Evolutionary conservation across 352 stramenopile species (phyloP).

Genomic region (Phytopythium kandeliae): DNA sequence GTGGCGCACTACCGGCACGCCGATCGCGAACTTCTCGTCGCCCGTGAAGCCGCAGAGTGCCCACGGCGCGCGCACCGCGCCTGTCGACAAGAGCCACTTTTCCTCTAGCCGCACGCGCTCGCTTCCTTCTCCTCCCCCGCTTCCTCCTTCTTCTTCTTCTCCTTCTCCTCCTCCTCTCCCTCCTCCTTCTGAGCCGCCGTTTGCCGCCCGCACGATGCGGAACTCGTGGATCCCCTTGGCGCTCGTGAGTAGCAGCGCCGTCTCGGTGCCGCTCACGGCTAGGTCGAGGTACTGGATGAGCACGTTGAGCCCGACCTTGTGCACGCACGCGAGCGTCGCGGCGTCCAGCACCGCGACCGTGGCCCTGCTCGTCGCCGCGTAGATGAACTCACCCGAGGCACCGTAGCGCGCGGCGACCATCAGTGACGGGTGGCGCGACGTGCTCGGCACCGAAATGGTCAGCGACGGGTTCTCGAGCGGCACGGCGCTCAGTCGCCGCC

Average conservation of each 20-base stretch:
- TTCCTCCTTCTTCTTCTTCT: too few species aligned
- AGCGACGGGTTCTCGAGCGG: conserved; percentile 49
- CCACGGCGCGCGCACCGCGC: conserved; percentile 69
- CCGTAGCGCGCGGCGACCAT: conserved; percentile 49
- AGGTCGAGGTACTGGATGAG: conserved; percentile 70
- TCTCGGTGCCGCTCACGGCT: conserved; percentile 43
- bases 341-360: conserved; percentile 55
- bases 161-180: too few species aligned
- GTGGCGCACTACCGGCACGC: conserved; percentile 72
- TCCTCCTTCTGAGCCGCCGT: too few species aligned
- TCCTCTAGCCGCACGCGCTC: conserved; percentile 31
- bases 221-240: conserved; percentile 79
- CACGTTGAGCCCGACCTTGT: conserved; percentile 39
- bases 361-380: conserved; percentile 63
- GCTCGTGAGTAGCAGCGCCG: conserved; percentile 49
- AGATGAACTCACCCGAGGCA: conserved; percentile 47
- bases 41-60: conserved; percentile 64
- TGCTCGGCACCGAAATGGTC: conserved; percentile 39
- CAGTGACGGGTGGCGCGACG: conserved; percentile 48
- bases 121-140: too few species aligned
- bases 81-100: conserved; percentile 47
- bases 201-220: conserved; percentile 5
- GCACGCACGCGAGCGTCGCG: conserved; percentile 36
- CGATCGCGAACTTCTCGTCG: conserved; percentile 60
- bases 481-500: conserved; percentile 20